Base-by-base conservation (phyloP, 345 rosid species). In the Excoecaria cochinchinensis region DNA sequence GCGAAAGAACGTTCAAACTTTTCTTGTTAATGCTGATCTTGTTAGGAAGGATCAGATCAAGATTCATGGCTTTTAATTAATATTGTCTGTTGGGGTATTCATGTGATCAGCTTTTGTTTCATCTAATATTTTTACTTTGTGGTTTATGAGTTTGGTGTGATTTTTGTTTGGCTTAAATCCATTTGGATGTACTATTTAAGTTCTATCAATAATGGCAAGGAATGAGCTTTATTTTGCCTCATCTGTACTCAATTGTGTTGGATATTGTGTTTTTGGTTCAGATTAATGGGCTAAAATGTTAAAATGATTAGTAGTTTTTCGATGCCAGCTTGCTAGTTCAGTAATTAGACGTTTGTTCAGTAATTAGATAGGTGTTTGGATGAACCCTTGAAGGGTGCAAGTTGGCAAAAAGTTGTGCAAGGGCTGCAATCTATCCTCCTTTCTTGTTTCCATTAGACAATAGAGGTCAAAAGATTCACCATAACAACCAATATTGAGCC, bases 31-130 rank as follows among this genome's bases (percentile, higher is more conserved):
- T 51, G 64, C 62, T 17, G 13, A 63, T 3, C 59, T 80, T 31
- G 77, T 72, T 10, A 72, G 22, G 60, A 80, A 76, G 77, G 83
- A 80, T 3, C 83, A 59, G 66, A 80, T 76, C 71, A 80, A 80
- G 70, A 76, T 76, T 19, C 80, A 76, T 69, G 83, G 83, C 39
- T 74, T 78, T 58, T 79, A 21, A 67, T 62, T 39, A 15, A 65
- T 13, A 31, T 31, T 16, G 8, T 16, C 48, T 19, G 2, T 56
- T 15, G 8, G 21, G 4, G 60, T 17, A 4, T 15, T 56, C 5
- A 17, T 56, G 22, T 0, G 0, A 13, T 39, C 48, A 7, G 11
- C 39, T 38, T 39, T 6, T 15, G 22, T 6, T 5, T 56, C 19
- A 44, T 44, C 48, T 44, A 44, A 3, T 56, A 4, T 2, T 6